phyloP scores from a whole-genome alignment of 331 rosid species.

The Phaseolus coccineus region DNA sequence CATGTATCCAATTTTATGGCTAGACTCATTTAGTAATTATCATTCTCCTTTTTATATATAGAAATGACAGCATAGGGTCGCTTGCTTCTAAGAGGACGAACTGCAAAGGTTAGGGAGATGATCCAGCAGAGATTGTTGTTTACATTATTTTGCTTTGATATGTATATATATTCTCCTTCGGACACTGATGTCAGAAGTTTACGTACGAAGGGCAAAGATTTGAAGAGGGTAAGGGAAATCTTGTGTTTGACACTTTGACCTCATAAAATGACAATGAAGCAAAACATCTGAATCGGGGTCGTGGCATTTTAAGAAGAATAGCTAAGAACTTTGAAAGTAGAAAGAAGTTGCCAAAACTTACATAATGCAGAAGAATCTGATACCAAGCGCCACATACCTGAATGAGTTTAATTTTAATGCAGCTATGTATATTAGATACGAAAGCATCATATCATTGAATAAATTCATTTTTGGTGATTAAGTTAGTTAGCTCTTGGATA shows the following conservation, averaged over 20 bases:
- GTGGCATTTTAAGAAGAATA: background rate
- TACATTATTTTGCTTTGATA: too few species aligned
- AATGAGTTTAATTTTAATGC: background rate
- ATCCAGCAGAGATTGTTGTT: too few species aligned
- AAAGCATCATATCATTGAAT: background rate
- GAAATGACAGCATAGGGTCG: too few species aligned
- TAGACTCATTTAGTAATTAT: too few species aligned
- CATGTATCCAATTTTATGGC: too few species aligned
- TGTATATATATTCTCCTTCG: background rate
- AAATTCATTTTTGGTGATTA: background rate
- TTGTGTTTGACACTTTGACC: background rate
- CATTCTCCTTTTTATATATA: too few species aligned
- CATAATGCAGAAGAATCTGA: background rate
- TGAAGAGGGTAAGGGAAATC: background rate
- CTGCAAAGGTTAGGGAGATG: too few species aligned
- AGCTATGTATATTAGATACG: background rate
- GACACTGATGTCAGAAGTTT: constrained; percentile 1
- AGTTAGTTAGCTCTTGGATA: background rate
- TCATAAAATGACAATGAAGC: too few species aligned
- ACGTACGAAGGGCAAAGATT: background rate
- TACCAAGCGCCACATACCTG: background rate
- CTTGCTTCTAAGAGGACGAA: too few species aligned
- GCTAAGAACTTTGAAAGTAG: background rate
- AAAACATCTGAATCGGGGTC: background rate
- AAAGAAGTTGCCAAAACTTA: background rate